These are phyloP conservation scores for Akanthomyces uredinophilus DNA, from an alignment of 2,329 filamentous ascomycete genomes.

Conservation along the genomic window DNA sequence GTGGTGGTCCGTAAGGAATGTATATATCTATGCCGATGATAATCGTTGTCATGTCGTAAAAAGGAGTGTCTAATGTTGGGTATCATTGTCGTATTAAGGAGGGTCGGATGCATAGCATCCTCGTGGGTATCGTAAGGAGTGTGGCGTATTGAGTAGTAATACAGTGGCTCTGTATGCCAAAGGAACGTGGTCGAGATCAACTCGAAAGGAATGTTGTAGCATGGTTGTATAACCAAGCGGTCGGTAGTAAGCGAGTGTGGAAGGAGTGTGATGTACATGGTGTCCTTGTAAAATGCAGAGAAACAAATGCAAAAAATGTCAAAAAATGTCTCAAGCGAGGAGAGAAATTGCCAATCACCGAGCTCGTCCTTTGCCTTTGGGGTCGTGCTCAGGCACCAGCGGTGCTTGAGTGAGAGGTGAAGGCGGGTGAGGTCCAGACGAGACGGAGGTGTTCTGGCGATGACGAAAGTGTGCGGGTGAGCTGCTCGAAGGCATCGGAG, in stretches of 20 bases:
- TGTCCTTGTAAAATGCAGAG: constrained; percentile 26
- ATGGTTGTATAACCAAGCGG: constrained; percentile 13
- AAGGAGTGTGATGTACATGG: constrained; percentile 35
- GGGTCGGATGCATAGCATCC: constrained; percentile 7
- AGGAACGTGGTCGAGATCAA: constrained; percentile 30
- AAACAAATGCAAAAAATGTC: constrained; percentile 17
- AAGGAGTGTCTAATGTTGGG: constrained; percentile 32
- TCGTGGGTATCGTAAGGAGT: constrained; percentile 23
- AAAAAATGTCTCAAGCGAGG: neutral
- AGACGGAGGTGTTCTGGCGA: constrained; percentile 32
- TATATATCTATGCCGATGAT: constrained; percentile 38
- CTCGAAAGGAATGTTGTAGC: constrained; percentile 22
- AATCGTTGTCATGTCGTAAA: constrained; percentile 32
- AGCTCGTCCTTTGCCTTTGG: constrained; percentile 33
- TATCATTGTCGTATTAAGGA: constrained; percentile 24
- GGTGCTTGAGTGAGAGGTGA: constrained; percentile 32
- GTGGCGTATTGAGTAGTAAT: constrained; percentile 27
- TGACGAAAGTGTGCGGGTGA: constrained; percentile 28
- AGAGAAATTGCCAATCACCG: constrained; percentile 26
- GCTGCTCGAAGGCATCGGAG: constrained; percentile 33
- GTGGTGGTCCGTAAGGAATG: constrained; percentile 41
- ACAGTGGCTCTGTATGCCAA: constrained; percentile 21
- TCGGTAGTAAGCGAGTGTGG: constrained; percentile 28
- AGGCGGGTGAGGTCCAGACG: constrained; percentile 31
- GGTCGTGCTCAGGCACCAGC: constrained; percentile 26